phyloP scores from a whole-genome alignment of 768 basidiomycete genomes.

The Termitomyces heimii region DNA sequence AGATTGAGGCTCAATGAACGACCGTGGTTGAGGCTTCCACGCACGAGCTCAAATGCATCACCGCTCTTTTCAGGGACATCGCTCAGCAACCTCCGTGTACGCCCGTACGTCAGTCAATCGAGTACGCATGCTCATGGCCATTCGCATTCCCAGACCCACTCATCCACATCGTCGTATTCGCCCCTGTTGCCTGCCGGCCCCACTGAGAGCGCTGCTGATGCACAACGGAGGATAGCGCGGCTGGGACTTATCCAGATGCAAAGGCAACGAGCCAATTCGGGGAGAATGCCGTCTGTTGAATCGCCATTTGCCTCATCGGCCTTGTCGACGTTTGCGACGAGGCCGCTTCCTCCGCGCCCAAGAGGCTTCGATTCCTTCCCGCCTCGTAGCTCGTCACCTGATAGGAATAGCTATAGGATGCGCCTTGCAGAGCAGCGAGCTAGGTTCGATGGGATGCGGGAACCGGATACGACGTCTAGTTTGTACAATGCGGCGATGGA shows the following conservation, averaged over 20 bases:
- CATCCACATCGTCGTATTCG: slow-evolving; percentile 11
- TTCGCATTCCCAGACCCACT: slow-evolving; percentile 19
- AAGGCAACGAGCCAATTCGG: neutral
- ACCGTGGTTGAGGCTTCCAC: neutral
- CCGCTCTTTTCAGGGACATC: neutral
- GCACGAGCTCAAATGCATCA: neutral
- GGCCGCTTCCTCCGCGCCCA: neutral
- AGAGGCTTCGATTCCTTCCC: neutral
- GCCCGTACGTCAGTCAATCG: slow-evolving; percentile 8
- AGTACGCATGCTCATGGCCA: neutral
- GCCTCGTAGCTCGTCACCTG: neutral
- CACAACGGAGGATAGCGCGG: slow-evolving; percentile 30
- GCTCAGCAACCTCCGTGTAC: slow-evolving; percentile 1
- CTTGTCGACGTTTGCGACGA: neutral
- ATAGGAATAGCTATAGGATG: neutral
- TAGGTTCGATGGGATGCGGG: neutral
- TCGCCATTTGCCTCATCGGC: neutral
- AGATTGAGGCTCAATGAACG: neutral
- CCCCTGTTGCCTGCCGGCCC: slow-evolving; percentile 27
- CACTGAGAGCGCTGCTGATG: slow-evolving; percentile 38
- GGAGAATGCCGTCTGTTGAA: neutral
- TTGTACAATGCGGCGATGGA: neutral
- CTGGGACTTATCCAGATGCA: slow-evolving; percentile 25
- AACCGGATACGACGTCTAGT: neutral
- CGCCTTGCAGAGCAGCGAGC: slow-evolving; percentile 5